Base-by-base conservation (phyloP, 148 eudicot species). In the Spergularia bocconei region DNA sequence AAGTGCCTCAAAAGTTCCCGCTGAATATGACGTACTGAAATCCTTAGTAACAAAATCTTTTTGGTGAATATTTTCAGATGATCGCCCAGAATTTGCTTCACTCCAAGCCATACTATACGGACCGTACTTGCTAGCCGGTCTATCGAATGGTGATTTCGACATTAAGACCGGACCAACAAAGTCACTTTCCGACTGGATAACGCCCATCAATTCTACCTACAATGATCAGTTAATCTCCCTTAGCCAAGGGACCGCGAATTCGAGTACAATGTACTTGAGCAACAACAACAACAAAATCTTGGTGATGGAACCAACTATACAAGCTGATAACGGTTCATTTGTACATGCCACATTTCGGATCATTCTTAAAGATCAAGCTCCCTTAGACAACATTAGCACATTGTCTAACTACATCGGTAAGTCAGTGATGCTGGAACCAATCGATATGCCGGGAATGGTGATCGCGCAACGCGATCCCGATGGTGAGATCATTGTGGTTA, bases 51-150 rank as follows among this genome's bases (percentile, higher is more conserved):
- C 56, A 5, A 48, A 78, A 59, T 74, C 88, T 14, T 50, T 75
- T 36, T 73, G 85, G 79, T 91, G 14, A 82, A 83, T 66, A 90
- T 93, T 39, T 75, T 75, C 89, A 92, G 97, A 91, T 90, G 92
- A 95, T 71, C 91, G 96, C 19, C 89, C 90, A 3, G 79, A 84
- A 63, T 87, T 70, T 83, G 84, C 89, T 63, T 82, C 96, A 0
- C 78, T 89, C 17, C 83, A 85, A 48, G 96, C 97, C 56, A 89
- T 92, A 75, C 77, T 95, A 7, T 92, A 90, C 47, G 99, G 99
- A 17, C 97, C 92, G 3, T 95, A 92, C 83, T 80, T 95, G 72
- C 94, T 92, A 6, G 97, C 85, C 51, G 99, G 97, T 71, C 82
- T 88, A 16, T 83, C 85, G 10, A 78, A 12, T 3, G 89, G 91